Conservation (phyloP, 306 rosid genomes). For the Trifolium pratense region DNA sequence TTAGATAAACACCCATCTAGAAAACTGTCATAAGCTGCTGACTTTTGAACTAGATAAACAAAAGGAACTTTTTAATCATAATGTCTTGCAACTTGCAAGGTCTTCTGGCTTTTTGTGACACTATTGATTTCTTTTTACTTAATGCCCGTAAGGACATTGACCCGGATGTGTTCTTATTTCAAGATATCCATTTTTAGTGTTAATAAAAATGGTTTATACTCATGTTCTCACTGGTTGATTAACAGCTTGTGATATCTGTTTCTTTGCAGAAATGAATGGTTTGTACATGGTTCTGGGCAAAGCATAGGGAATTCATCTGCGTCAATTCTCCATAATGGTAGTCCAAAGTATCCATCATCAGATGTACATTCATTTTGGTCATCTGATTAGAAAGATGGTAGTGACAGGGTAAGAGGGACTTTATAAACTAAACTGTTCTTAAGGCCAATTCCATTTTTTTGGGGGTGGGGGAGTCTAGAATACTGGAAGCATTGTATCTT, state of each 20-base stretch:
- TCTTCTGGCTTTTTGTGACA: neutral
- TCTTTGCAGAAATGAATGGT: constrained; percentile 73
- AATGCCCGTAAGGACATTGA: neutral
- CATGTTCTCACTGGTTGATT: neutral
- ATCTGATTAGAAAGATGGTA: constrained; percentile 54
- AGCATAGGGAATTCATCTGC: constrained; percentile 58
- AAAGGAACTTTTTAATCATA: neutral
- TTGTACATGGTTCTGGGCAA: constrained; percentile 60
- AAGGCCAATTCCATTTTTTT: constrained; percentile 51
- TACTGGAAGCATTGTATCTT: constrained; percentile 65
- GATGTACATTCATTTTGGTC: constrained; percentile 85
- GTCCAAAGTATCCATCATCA: constrained; percentile 55
- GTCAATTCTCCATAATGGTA: constrained; percentile 63
- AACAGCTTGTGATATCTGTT: constrained; percentile 33
- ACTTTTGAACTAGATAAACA: constrained; percentile 28
- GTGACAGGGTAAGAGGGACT: constrained; percentile 50
- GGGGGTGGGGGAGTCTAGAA: constrained; percentile 48
- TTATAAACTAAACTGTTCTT: constrained; percentile 51
- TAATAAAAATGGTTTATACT: neutral
- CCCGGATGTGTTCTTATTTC: constrained; percentile 1
- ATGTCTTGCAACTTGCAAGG: neutral
- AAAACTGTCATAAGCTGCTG: constrained; percentile 1
- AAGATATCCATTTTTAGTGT: neutral
- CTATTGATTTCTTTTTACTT: neutral
- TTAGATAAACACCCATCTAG: neutral